Evolutionary conservation across 208 protist species (phyloP), one percentile per base, ranked within the genome.

Genomic region (Trypanosoma cruzi): DNA sequence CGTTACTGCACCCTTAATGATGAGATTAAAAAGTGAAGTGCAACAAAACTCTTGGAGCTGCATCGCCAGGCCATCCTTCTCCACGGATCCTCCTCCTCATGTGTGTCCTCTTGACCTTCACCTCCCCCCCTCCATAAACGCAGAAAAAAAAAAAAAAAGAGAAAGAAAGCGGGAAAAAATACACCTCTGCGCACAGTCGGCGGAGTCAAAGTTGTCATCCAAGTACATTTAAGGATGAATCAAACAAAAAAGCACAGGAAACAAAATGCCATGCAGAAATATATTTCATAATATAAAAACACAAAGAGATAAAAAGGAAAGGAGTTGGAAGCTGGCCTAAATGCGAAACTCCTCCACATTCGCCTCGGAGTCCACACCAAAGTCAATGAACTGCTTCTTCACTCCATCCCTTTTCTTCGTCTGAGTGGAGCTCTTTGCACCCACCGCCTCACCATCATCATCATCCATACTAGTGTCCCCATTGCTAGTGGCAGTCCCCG

Each of bases 1-100:
- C 55, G 71, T 60, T 71, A 68, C 63, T 77, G 76, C 63, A 80
- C 83, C 87, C 84, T 93, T 90, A 93, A 93, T 79, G 57, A 89
- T 87, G 86, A 92, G 84, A 92, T 92, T 37, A 7, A 18, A 4
- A n/a, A 8, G 48, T n/a, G 48, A 26, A 4, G 8, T 18, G 8
- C 11, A 32, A 14, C 31, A 58, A 7, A 20, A 22, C 11, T 32
- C n/a, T 34, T 2, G 26, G 16, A 11, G 49, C 26, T 24, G n/a
- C 49, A 11, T 55, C 26, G 49, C n/a, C 31, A 18, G 18, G 26
- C 16, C 49, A 26, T 26, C 59, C 37, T 31, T 42, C 1, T 26
- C 48, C 24, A 28, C 48, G 22, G n/a, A 52, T 52, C 8, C 22
- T 1, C 48, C n/a, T 26, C n/a, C 48, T n/a, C 11, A 3, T 52